Evolutionary conservation across 2,329 filamentous ascomycete genomes (phyloP).

Genomic region (Paraconiothyrium brasiliense): DNA sequence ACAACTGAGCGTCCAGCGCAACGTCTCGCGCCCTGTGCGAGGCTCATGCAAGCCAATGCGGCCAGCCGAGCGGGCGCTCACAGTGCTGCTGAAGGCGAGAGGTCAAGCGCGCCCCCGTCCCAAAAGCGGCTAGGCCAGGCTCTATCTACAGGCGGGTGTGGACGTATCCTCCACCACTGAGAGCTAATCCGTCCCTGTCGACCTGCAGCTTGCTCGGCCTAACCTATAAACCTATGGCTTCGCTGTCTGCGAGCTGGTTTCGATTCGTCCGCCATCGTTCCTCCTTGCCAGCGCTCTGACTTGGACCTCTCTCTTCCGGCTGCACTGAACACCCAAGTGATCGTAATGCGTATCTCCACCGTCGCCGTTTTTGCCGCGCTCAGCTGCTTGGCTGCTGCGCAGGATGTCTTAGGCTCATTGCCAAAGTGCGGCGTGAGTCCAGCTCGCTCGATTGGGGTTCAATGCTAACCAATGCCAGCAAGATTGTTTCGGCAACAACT

Average conservation of each 20-base stretch:
- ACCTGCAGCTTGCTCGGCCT: conserved; percentile 14
- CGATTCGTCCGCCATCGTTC: background rate
- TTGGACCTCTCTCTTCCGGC: background rate
- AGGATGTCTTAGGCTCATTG: conserved; percentile 28
- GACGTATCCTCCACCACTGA: conserved; percentile 9
- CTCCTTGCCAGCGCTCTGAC: background rate
- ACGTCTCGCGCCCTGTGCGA: background rate
- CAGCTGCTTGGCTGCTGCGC: conserved; percentile 34
- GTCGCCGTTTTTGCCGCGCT: conserved; percentile 29
- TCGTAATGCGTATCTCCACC: conserved; percentile 36
- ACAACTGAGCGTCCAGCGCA: too few relatives aligned
- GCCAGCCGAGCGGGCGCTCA: background rate
- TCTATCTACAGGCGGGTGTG: background rate
- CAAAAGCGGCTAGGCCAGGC: background rate
- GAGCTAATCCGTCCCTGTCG: conserved; percentile 14
- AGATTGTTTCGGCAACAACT: conserved; percentile 49
- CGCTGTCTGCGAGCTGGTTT: background rate
- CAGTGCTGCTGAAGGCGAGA: background rate
- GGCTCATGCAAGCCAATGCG: background rate
- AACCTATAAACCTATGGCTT: conserved; percentile 10
- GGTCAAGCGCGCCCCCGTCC: conserved; percentile 2
- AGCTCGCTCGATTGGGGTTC: background rate
- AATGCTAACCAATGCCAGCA: conserved; percentile 26
- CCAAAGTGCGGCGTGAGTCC: conserved; percentile 41
- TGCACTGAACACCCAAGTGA: background rate